These are phyloP conservation scores for Fistulinella prunicolor DNA, from an alignment of 768 basidiomycete species.

Conservation along the genomic window DNA sequence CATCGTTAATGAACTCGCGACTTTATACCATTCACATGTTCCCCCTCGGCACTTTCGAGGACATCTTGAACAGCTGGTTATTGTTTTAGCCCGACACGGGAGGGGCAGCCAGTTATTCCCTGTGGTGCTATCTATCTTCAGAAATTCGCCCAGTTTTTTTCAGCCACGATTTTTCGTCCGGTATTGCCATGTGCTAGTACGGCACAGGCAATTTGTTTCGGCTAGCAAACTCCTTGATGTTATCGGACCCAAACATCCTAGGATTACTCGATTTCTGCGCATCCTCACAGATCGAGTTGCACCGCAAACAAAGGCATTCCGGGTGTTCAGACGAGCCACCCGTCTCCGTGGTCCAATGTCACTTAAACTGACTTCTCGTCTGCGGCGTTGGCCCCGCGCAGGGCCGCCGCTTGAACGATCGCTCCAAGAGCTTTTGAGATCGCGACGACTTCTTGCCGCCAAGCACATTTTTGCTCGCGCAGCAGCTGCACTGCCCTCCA, in stretches of 20 bases:
- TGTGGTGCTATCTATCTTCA: conserved; percentile 40
- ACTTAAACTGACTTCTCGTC: conserved; percentile 17
- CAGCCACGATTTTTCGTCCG: conserved; percentile 37
- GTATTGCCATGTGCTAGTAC: conserved; percentile 39
- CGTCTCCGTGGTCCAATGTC: conserved; percentile 7
- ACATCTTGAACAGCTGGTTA: conserved; percentile 44
- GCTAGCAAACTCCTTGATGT: conserved; percentile 33
- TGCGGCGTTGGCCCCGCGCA: conserved; percentile 4
- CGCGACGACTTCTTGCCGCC: conserved; percentile 43
- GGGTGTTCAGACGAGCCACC: conserved; percentile 1
- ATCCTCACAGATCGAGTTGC: conserved; percentile 3
- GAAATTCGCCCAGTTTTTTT: conserved; percentile 37
- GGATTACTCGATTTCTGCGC: conserved; percentile 10
- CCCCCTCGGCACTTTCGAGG: conserved; percentile 42
- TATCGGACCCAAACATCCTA: conserved; percentile 16
- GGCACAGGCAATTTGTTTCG: conserved; percentile 36
- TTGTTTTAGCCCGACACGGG: conserved; percentile 37
- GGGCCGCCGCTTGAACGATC: conserved; percentile 13
- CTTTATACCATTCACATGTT: conserved; percentile 33
- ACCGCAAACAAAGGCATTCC: conserved; percentile 9
- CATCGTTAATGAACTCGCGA: conserved; percentile 35
- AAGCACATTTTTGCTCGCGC: conserved; percentile 38
- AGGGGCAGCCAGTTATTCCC: conserved; percentile 36
- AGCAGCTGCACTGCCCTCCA: conserved; percentile 27
- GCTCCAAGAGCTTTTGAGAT: conserved; percentile 25